Conservation (phyloP, 73 alveolate species). For the Paramecium bursaria region DNA sequence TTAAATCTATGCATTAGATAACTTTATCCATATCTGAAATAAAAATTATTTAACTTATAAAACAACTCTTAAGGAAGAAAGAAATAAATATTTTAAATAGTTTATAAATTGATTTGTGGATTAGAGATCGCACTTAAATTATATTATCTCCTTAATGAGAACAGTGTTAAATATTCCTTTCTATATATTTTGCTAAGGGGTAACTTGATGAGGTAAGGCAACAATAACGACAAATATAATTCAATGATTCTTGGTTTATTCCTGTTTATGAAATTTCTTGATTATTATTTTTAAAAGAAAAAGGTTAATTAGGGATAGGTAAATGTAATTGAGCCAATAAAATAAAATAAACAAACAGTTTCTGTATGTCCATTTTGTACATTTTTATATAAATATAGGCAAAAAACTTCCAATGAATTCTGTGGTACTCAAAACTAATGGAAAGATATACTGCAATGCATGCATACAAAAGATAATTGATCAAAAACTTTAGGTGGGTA, state of each 20-base stretch:
- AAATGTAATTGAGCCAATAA: too few relatives aligned
- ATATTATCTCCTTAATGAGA: constrained; percentile 16
- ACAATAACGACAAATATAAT: background rate
- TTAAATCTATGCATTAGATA: background rate
- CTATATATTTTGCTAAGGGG: background rate
- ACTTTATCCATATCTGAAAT: background rate
- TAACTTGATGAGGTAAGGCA: background rate
- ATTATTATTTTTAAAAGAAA: constrained; percentile 13
- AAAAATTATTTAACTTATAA: background rate
- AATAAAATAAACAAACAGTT: too few relatives aligned
- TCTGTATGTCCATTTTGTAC: too few relatives aligned
- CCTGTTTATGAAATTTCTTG: constrained; percentile 5
- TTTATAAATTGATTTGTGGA: background rate
- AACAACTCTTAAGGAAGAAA: background rate
- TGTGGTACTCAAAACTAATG: too few relatives aligned
- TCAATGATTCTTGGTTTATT: constrained; percentile 16
- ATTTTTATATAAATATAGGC: too few relatives aligned
- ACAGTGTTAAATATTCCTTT: background rate
- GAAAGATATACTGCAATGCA: too few relatives aligned
- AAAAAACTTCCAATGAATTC: too few relatives aligned
- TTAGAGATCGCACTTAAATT: background rate
- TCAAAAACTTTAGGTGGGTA: too few relatives aligned
- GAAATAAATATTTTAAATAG: background rate
- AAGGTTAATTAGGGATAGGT: too few relatives aligned
- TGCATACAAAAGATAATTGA: too few relatives aligned